Evolutionary conservation across 495 filamentous ascomycete species (phyloP).

Genomic region (Hypoxylon lienhwacheense): DNA sequence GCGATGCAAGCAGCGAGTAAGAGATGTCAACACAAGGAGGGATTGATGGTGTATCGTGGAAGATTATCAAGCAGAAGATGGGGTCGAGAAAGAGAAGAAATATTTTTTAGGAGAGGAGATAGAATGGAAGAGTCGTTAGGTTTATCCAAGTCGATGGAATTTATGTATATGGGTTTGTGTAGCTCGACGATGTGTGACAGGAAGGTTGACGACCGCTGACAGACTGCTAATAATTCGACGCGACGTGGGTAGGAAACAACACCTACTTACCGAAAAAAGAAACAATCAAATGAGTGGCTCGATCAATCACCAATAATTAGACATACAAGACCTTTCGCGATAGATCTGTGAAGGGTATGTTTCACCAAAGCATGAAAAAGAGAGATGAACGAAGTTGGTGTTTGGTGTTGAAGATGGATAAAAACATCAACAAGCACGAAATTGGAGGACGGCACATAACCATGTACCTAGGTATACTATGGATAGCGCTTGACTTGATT

Average conservation of each 20-base stretch:
- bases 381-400: constrained; percentile 18
- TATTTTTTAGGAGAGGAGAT: background rate
- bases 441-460: no score
- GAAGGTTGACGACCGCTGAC: no score
- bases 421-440: no score
- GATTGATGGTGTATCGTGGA: no score
- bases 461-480: no score
- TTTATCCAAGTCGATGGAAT: background rate
- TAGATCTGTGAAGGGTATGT: constrained; percentile 34
- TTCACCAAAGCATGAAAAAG: constrained; percentile 11
- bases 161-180: background rate
- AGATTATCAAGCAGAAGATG: no score
- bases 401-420: background rate
- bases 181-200: no score
- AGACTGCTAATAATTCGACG: no score
- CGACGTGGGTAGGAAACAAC: background rate
- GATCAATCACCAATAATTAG: constrained; percentile 36
- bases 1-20: no score
- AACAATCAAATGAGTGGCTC: constrained; percentile 18
- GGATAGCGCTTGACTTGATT: no score
- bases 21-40: no score
- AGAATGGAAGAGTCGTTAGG: background rate
- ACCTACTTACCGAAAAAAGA: constrained; percentile 35
- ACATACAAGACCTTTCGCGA: constrained; percentile 35
- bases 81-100: no score